Percentiles rank a stretch among this genome's conserved stretches.
phyloP scores from a whole-genome alignment of 1,139 yeast genomes.

The Nakaseomyces nivariensis region DNA sequence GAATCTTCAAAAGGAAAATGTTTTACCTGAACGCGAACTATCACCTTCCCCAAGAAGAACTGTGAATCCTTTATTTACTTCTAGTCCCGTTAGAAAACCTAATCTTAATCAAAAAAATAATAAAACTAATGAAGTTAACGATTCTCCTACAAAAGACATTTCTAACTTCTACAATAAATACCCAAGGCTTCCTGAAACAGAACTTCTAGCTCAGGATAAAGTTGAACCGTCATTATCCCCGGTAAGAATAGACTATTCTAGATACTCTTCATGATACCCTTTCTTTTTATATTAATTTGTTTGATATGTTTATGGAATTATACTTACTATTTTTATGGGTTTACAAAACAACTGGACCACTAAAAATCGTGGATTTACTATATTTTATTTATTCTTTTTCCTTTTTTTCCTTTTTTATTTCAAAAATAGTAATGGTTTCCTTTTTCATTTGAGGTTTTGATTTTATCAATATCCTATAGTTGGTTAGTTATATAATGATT shows the following conservation, averaged over 20 bases:
- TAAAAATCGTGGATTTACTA: too few relatives aligned
- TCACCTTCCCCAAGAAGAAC: conserved; percentile 29
- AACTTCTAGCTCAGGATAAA: conserved; percentile 14
- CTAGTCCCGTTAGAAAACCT: conserved; percentile 26
- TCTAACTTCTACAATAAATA: conserved; percentile 22
- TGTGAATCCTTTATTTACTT: conserved; percentile 27
- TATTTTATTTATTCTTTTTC: too few relatives aligned
- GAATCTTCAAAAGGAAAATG: conserved; percentile 22
- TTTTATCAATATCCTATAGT: too few relatives aligned
- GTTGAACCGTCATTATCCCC: conserved; percentile 20
- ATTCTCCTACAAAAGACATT: conserved; percentile 3
- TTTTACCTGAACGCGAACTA: conserved; percentile 21
- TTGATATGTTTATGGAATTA: not conserved
- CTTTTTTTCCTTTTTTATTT: too few relatives aligned
- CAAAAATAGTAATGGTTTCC: too few relatives aligned
- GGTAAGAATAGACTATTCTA: conserved; percentile 22
- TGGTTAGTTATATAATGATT: too few relatives aligned
- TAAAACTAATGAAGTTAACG: conserved; percentile 2
- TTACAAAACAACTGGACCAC: not conserved
- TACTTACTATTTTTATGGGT: not conserved
- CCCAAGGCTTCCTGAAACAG: conserved; percentile 27
- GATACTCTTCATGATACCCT: conserved; percentile 16
- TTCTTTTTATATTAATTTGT: not conserved
- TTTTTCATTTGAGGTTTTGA: too few relatives aligned
- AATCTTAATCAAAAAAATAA: conserved; percentile 3